phyloP scores from a whole-genome alignment of 2,329 filamentous ascomycete species.

The Colletotrichum nymphaeae region DNA sequence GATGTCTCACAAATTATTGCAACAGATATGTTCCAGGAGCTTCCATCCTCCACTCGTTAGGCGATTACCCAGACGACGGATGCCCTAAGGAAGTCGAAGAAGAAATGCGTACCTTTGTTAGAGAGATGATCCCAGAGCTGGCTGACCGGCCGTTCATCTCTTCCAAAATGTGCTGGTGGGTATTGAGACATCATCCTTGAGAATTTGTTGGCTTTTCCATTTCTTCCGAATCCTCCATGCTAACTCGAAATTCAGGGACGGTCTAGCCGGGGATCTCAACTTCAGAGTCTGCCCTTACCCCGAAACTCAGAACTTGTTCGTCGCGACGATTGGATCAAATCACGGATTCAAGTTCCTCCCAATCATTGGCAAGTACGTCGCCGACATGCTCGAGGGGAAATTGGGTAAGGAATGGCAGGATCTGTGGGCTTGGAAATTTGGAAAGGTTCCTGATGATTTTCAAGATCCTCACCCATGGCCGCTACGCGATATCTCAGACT shows the following conservation, averaged over 20 bases:
- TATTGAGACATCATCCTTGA: conserved; percentile 22
- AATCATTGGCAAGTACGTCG: conserved; percentile 62
- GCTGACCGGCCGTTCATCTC: conserved; percentile 59
- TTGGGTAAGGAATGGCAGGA: conserved; percentile 52
- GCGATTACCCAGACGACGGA: conserved; percentile 44
- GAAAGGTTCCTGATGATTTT: conserved; percentile 33
- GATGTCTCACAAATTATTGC: conserved; percentile 61
- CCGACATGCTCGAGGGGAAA: conserved; percentile 55
- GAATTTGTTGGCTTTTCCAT: neutral
- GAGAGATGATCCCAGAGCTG: conserved; percentile 60
- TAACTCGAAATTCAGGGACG: conserved; percentile 39
- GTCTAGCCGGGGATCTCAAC: conserved; percentile 44
- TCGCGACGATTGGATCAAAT: conserved; percentile 64
- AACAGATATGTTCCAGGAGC: conserved; percentile 37
- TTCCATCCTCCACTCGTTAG: conserved; percentile 38
- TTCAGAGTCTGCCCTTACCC: conserved; percentile 39
- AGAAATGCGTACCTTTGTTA: conserved; percentile 62
- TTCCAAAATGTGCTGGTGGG: conserved; percentile 67
- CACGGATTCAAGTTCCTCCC: conserved; percentile 66
- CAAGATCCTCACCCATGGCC: conserved; percentile 38
- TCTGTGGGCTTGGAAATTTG: conserved; percentile 49
- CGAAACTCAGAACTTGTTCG: conserved; percentile 50
- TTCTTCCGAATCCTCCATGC: neutral
- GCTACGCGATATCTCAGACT: conserved; percentile 37
- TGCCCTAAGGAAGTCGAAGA: conserved; percentile 62